These are phyloP conservation scores for Xerocomellus dryophilus DNA, from an alignment of 768 basidiomycete genomes.

Conservation along the genomic window DNA sequence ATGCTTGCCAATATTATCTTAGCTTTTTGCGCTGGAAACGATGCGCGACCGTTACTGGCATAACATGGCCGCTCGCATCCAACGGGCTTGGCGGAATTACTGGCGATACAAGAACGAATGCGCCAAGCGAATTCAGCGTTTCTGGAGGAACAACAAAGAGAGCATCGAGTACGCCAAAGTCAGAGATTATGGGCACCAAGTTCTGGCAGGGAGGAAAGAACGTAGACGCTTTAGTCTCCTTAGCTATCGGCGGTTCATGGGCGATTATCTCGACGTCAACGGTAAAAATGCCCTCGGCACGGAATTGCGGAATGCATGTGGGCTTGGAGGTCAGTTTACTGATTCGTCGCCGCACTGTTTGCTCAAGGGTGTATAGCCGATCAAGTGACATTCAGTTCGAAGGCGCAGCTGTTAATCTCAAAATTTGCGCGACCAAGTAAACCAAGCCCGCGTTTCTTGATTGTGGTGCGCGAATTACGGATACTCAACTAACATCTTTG, in stretches of 20 bases:
- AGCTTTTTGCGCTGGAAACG: conserved; percentile 97
- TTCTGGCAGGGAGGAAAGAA: conserved; percentile 90
- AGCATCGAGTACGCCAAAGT: conserved; percentile 82
- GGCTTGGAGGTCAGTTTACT: conserved; percentile 60
- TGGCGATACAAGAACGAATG: conserved; percentile 94
- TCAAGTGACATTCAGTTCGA: conserved; percentile 77
- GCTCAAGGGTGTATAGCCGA: conserved; percentile 47
- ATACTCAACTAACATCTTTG: background rate
- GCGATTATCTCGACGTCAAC: conserved; percentile 93
- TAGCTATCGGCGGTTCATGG: conserved; percentile 91
- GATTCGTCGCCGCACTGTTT: background rate
- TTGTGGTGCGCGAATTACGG: conserved; percentile 61
- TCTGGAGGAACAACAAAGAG: conserved; percentile 99
- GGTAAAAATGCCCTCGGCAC: conserved; percentile 75
- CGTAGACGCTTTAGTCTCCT: conserved; percentile 89
- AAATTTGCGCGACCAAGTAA: conserved; percentile 86
- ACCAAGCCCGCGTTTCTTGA: conserved; percentile 83
- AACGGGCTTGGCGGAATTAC: conserved; percentile 94
- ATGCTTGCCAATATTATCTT: background rate
- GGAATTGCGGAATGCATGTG: conserved; percentile 68
- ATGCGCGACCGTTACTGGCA: conserved; percentile 99
- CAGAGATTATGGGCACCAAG: conserved; percentile 92
- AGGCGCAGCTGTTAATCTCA: conserved; percentile 78
- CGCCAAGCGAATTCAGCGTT: conserved; percentile 90
- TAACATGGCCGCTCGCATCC: conserved; percentile 97